Evolutionary conservation across 2,329 filamentous ascomycete species (phyloP).

Genomic region (Ceratocystis harringtonii): DNA sequence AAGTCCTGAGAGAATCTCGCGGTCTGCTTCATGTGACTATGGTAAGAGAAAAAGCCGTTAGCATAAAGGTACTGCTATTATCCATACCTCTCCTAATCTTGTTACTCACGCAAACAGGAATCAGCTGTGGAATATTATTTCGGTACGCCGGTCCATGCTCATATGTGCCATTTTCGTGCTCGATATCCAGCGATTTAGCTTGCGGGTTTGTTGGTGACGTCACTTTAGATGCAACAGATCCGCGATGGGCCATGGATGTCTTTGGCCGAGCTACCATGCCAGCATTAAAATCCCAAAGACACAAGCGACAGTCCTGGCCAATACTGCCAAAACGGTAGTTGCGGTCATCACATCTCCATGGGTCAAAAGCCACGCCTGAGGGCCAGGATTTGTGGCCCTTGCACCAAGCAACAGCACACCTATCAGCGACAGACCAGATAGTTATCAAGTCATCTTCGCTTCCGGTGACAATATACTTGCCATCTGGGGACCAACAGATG

Average conservation of each 20-base stretch:
- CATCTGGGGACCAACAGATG: constrained; percentile 95
- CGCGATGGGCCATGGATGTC: constrained; percentile 48
- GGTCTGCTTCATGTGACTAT: constrained; percentile 30
- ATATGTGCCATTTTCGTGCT: constrained; percentile 16
- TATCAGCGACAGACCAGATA: constrained; percentile 83
- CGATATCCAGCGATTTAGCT: constrained; percentile 1
- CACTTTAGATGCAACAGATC: constrained; percentile 33
- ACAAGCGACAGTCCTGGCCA: constrained; percentile 77
- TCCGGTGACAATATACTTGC: constrained; percentile 86
- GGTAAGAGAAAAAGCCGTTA: constrained; percentile 24
- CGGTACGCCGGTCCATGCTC: constrained; percentile 13
- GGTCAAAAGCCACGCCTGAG: constrained; percentile 82
- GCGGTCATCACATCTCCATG: constrained; percentile 88
- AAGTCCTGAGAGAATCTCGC: constrained; percentile 10
- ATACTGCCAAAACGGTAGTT: constrained; percentile 95
- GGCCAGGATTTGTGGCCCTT: constrained; percentile 96
- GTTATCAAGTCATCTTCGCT: constrained; percentile 93
- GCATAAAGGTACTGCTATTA: not conserved
- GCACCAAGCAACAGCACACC: constrained; percentile 73
- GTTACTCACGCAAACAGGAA: constrained; percentile 21
- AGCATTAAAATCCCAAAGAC: constrained; percentile 95
- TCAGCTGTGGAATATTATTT: constrained; percentile 12
- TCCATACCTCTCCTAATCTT: not conserved
- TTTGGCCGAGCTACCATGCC: constrained; percentile 91
- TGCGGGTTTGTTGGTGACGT: constrained; percentile 28